Evolutionary conservation across 2,329 filamentous ascomycete species (phyloP).

Genomic region (Didymella arachidicola): DNA sequence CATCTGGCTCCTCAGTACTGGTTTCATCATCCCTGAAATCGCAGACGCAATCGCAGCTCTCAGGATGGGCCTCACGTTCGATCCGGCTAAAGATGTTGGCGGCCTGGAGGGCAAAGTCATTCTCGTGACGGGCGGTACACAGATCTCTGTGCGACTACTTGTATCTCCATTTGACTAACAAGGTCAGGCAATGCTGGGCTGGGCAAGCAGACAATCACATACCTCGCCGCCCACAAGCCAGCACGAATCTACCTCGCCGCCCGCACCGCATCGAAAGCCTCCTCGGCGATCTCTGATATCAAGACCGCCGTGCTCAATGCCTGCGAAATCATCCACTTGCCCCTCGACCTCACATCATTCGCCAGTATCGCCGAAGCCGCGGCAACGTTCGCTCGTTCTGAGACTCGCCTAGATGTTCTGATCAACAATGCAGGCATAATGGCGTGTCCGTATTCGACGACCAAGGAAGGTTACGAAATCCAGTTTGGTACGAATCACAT

Average conservation of each 20-base stretch:
- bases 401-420: conserved; percentile 55
- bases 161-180: neutral
- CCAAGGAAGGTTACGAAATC: conserved; percentile 59
- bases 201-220: conserved; percentile 56
- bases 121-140: conserved; percentile 48
- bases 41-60: conserved; percentile 15
- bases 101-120: conserved; percentile 45
- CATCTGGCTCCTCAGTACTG: conserved; percentile 13
- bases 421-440: conserved; percentile 59
- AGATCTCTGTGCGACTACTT: neutral
- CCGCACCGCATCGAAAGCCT: conserved; percentile 54
- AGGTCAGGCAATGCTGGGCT: conserved; percentile 55
- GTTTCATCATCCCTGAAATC: conserved; percentile 22
- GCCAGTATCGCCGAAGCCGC: conserved; percentile 51
- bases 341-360: conserved; percentile 55
- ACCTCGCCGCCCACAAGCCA: conserved; percentile 56
- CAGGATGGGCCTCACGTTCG: conserved; percentile 34
- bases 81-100: conserved; percentile 36
- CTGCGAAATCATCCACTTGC: conserved; percentile 48
- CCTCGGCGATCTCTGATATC: conserved; percentile 53
- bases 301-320: conserved; percentile 45
- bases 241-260: conserved; percentile 57
- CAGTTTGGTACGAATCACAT: conserved; percentile 62
- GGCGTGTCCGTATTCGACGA: conserved; percentile 48
- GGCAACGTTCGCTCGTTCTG: conserved; percentile 44